Base-by-base conservation (phyloP, 257 asterid genomes). In the Coffea canephora region DNA sequence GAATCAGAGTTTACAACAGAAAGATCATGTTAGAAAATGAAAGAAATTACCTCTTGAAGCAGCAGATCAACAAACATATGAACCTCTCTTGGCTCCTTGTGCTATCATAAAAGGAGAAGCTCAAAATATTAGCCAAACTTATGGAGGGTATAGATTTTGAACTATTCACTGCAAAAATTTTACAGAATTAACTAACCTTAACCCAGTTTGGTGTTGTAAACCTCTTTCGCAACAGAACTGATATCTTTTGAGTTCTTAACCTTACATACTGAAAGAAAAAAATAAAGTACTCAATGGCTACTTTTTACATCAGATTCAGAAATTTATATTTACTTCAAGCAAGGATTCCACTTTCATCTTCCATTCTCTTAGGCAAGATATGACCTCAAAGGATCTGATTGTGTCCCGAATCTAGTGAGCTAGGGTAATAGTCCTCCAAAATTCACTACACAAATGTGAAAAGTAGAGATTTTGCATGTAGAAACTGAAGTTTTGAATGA, bases 51-150 rank as follows among this genome's bases (percentile, higher is more conserved):
- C 99, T 95, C 96, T 75, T 87, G 94, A 80, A 87, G 97, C 86
- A 95, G 93, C 78, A 95, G 87, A 92, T 95, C 97, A 73, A 95
- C 98, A 85, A 89, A 93, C 97, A 95, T 93, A 85, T 95, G 99
- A 82, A 95, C 98, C 88, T 95, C 99, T 85, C 99, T 90, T 79
- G 99, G 99, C 85, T 95, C 99, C 85, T 95, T 95, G 80, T 95
- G 99, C 99, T 95, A 84, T 79, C 55, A 61, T 57, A 72, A 78
- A 65, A 82, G 76, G 76, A 49, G 64, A 79, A 77, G 49, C 15
- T 76, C 49, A 55, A 79, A 82, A 31, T 21, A 68, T 64, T 46
- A 81, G 82, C 83, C 64, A 13, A 82, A 39, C 41, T 62, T 25
- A 76, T 36, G 43, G 25, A 52, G 46, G 36, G 8, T 64, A 19